Evolutionary conservation across 257 asterid genomes (phyloP).

Genomic region (Haberlea rhodopensis): DNA sequence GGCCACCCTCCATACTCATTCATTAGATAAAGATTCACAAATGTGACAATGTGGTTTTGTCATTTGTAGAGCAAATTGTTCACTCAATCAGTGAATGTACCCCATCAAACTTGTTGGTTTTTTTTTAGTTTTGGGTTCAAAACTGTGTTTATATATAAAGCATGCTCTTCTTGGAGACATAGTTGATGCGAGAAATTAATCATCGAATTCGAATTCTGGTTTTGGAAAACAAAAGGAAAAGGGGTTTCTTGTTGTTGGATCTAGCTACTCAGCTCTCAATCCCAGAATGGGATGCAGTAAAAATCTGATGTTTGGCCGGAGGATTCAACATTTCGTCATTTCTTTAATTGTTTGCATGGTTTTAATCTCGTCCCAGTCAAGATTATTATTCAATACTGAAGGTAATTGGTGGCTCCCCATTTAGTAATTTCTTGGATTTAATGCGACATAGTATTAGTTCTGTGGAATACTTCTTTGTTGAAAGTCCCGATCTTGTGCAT

Average conservation of each 20-base stretch:
- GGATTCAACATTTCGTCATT: slow-evolving; percentile 28
- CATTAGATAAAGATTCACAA: slow-evolving; percentile 5
- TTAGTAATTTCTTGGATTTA: not conserved
- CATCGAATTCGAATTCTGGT: not conserved
- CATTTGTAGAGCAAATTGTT: not conserved
- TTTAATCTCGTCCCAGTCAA: slow-evolving; percentile 35
- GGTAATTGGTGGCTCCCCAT: slow-evolving; percentile 46
- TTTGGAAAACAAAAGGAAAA: not conserved
- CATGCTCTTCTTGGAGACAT: no score
- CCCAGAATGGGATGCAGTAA: slow-evolving; percentile 42
- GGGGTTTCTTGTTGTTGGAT: not conserved
- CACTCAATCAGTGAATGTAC: not conserved
- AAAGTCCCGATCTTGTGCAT: slow-evolving; percentile 7
- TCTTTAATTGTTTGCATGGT: slow-evolving; percentile 36
- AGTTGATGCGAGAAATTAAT: not conserved
- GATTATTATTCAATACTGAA: slow-evolving; percentile 36
- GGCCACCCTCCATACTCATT: not conserved
- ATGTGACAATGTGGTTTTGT: slow-evolving; percentile 9
- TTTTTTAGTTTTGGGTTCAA: no score
- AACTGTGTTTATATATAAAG: not conserved
- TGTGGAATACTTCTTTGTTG: not conserved
- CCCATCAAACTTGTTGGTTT: not conserved
- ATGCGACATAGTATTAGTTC: not conserved
- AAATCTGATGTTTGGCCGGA: slow-evolving; percentile 21
- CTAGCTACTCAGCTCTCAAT: no score